Evolutionary conservation across 331 rosid species (phyloP), one percentile per base, ranked within the genome.

Genomic region (Malus hybrid): DNA sequence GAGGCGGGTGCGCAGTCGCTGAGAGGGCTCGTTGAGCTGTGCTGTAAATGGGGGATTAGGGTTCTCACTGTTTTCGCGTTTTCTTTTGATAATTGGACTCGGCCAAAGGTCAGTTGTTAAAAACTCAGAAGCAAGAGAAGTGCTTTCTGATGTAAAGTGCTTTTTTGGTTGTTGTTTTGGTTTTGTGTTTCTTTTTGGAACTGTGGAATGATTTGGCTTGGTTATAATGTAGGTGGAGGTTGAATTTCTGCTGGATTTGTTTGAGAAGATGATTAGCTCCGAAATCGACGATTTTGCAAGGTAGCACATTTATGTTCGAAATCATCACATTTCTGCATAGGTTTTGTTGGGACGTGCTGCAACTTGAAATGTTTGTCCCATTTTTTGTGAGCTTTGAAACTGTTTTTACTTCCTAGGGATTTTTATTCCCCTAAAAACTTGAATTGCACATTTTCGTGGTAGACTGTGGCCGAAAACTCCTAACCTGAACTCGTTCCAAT

Each of bases 61-160:
- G 89, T 91, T 78, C 90, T 93, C 44, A 83, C 97, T 0, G 87
- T 91, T 55, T 91, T 91, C 13, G 93, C 96, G 0, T 91, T 91
- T 63, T 91, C 96, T 2, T 77, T 76, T 20, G 97, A 91, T 57
- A 93, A 93, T 33, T 93, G 96, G 96, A 31, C 71, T 32, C 93
- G 98, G 24, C 87, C 98, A 0, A 77, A 79, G 96, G 97, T 93
- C 15, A 71, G 77, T 50, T 55, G 0, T 54, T 54, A 24, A 11
- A 6, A 32, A 20, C 36, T 52, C 57, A 11, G 12, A 32, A 20
- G 18, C 44, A 29, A 69, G 12, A 27, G 24, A 15, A 69, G 39
- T 19, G 11, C 20, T 69, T 69, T 48, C 9, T 50, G 50, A 44
- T 44, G 50, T 44, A 11, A 44, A 10, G 50, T 44, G 13, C 50